Evolutionary conservation across 257 asterid species (phyloP).

Genomic region (Cynanchum wilfordii): DNA sequence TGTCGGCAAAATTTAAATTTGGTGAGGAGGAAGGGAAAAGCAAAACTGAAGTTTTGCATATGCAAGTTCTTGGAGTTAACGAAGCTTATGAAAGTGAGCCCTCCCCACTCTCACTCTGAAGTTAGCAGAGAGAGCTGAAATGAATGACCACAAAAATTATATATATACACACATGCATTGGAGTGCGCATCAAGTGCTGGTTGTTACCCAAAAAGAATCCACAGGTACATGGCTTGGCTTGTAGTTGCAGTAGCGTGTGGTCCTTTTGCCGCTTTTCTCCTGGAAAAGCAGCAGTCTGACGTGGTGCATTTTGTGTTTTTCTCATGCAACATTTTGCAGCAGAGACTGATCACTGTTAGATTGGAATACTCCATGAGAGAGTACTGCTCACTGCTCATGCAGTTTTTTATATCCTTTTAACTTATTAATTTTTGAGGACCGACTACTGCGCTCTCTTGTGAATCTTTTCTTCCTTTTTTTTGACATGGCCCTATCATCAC

Average conservation of each 20-base stretch:
- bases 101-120: no score
- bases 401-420: neutral
- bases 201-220: neutral
- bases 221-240: neutral
- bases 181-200: neutral
- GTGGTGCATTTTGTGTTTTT: neutral
- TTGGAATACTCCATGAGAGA: neutral
- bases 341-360: neutral
- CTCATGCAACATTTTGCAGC: neutral
- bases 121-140: neutral
- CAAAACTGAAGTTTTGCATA: neutral
- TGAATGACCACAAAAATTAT: neutral
- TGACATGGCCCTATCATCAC: neutral
- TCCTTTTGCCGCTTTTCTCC: neutral
- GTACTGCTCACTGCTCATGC: neutral
- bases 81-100: conserved; percentile 8
- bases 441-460: neutral
- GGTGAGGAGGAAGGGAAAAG: neutral
- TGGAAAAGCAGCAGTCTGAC: neutral
- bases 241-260: neutral
- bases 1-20: neutral
- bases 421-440: neutral
- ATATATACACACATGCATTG: neutral
- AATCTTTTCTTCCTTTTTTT: no score
- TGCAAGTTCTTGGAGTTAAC: neutral